A percentile compares a stretch with the other conserved stretches of the same genome.
phyloP scores from a whole-genome alignment of 306 rosid species.

The Mucuna pruriens region DNA sequence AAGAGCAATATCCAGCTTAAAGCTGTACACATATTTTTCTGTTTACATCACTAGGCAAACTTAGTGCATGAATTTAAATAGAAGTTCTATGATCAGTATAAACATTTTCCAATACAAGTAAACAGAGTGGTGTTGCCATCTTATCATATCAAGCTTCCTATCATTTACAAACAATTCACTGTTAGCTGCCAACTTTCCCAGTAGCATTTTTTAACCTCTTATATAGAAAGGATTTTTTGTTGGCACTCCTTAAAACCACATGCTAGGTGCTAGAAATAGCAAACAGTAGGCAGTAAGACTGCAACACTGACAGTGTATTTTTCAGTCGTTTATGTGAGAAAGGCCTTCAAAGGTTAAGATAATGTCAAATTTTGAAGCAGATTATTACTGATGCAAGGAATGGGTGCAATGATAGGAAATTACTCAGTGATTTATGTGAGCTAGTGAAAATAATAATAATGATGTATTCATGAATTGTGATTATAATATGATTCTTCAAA shows the following conservation, averaged over 20 bases:
- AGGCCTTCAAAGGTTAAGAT: conserved; percentile 27
- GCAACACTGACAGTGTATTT: background rate
- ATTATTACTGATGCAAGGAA: conserved; percentile 22
- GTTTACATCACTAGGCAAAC: background rate
- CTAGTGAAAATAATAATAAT: background rate
- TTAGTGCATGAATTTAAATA: background rate
- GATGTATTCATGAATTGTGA: conserved; percentile 13
- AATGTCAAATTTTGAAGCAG: conserved; percentile 5
- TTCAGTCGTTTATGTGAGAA: conserved; percentile 14
- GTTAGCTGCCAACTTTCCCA: conserved; percentile 1
- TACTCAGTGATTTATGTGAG: background rate
- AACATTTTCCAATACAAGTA: background rate
- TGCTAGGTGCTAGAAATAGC: background rate
- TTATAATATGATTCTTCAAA: conserved; percentile 24
- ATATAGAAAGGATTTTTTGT: background rate
- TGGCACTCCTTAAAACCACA: background rate
- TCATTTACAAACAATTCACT: conserved; percentile 24
- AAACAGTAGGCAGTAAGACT: background rate
- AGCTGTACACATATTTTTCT: background rate
- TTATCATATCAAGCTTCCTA: conserved; percentile 15
- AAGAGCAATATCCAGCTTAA: background rate
- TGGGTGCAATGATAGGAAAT: background rate
- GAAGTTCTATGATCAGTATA: background rate
- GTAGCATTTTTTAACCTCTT: conserved; percentile 7
- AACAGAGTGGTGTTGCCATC: background rate